Base-by-base conservation (phyloP, 345 rosid species). In the Litchi chinensis region DNA sequence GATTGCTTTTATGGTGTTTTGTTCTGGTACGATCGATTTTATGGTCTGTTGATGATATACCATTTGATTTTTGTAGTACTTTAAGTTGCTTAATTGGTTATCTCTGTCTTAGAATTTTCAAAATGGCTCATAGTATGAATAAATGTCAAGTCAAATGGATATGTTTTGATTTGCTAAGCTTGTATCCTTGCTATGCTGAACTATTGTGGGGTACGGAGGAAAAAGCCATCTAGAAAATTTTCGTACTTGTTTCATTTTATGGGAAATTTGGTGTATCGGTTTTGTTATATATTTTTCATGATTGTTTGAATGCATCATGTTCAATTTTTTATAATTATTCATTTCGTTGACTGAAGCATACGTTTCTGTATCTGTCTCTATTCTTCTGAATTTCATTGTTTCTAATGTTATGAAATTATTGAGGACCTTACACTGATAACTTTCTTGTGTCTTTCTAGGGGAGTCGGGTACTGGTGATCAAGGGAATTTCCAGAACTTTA, bases 391-490 rank as follows among this genome's bases (percentile, higher is more conserved):
- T 19, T 8, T 18, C 1, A 41, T 57, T 13, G 24, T 26, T 80
- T 65, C 37, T 3, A 60, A 10, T 65, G 46, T 65, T 11, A 37
- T 68, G 44, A 77, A 67, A 41, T 43, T 24, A 2, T 65, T 65
- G 60, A 48, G 37, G 69, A 68, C 40, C 59, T 39, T 39, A 59
- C 0, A 8, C 21, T 7, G 40, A 65, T 48, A 8, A 46, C 15
- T 18, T 68, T 70, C 62, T 44, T 75, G 43, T 82, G 62, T 22
- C 76, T 77, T 62, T 70, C 6, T 77, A 81, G 91, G 79, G 82
- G 84, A 79, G 6, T 81, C 87, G 0, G 71, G 86, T 79, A 65
- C 82, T 46, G 83, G 81, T 68, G 87, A 77, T 62, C 66, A 79
- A 71, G 84, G 81, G 71, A 71, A 83, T 54, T 68, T 79, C 37